Conservation (phyloP, 2,329 filamentous ascomycete genomes). For the Trichoderma citrinoviride region DNA sequence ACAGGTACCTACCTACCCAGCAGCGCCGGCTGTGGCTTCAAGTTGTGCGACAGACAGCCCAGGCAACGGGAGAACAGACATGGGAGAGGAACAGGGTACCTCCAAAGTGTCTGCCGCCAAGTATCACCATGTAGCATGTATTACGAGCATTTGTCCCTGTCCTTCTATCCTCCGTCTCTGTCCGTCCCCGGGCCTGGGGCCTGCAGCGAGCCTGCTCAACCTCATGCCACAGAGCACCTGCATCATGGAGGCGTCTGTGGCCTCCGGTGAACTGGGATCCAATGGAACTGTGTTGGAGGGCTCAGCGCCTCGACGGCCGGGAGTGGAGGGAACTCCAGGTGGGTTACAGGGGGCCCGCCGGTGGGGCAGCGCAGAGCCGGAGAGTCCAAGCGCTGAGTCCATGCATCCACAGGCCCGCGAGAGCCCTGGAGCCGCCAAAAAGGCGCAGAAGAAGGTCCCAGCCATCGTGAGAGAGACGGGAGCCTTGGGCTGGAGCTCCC, state of each 20-base stretch:
- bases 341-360: not conserved
- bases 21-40: not conserved
- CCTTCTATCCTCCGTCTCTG: too few species aligned
- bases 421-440: slow-evolving; percentile 1
- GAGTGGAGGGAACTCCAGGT: not conserved
- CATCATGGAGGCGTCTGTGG: not conserved
- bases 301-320: not conserved
- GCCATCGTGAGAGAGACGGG: too few species aligned
- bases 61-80: not conserved
- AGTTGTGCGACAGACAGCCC: not conserved
- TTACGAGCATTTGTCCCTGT: not conserved
- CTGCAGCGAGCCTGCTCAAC: not conserved
- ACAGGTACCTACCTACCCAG: not conserved
- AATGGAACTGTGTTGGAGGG: too few species aligned
- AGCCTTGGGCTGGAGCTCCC: too few species aligned
- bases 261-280: too few species aligned
- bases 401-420: slow-evolving; percentile 2
- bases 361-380: not conserved
- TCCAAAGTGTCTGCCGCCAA: not conserved
- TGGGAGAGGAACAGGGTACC: not conserved
- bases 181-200: too few species aligned
- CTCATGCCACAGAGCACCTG: too few species aligned
- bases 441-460: not conserved
- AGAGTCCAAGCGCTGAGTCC: not conserved
- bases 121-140: not conserved